phyloP scores from a whole-genome alignment of 148 eudicot genomes.

The Amaranthus cruentus region DNA sequence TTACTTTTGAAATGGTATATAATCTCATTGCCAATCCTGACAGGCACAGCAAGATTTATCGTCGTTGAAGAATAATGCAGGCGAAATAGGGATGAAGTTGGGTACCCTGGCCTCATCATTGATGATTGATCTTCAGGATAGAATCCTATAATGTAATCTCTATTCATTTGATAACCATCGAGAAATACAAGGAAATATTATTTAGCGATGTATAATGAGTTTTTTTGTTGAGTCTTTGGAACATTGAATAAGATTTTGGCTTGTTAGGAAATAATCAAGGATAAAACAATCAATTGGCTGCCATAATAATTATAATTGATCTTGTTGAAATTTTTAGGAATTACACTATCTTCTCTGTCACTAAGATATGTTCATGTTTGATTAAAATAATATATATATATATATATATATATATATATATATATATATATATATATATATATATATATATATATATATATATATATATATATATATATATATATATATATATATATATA shows the following conservation, averaged over 20 bases:
- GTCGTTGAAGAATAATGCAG: conserved; percentile 86
- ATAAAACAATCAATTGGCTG: no score
- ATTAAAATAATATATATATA: no score
- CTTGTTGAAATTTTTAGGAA: no score
- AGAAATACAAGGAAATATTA: conserved; percentile 18
- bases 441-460: no score
- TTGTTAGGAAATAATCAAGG: no score
- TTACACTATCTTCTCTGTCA: no score
- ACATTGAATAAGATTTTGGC: conserved; percentile 22
- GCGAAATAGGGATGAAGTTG: conserved; percentile 93
- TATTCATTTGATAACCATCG: conserved; percentile 22
- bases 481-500: no score
- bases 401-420: no score
- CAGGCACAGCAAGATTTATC: conserved; percentile 98
- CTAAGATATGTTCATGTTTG: no score
- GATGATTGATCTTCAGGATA: conserved; percentile 76
- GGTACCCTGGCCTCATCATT: conserved; percentile 65
- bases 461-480: no score
- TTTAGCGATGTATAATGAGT: conserved; percentile 33
- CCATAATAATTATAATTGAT: no score
- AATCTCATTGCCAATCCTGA: conserved; percentile 3
- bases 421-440: no score
- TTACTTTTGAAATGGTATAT: background rate
- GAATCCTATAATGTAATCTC: conserved; percentile 47
- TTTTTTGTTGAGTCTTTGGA: conserved; percentile 23